Evolutionary conservation across 371 early-diverging fungal genomes (phyloP), one percentile per base, ranked within the genome.

Genomic region (Mucor velutinosus): DNA sequence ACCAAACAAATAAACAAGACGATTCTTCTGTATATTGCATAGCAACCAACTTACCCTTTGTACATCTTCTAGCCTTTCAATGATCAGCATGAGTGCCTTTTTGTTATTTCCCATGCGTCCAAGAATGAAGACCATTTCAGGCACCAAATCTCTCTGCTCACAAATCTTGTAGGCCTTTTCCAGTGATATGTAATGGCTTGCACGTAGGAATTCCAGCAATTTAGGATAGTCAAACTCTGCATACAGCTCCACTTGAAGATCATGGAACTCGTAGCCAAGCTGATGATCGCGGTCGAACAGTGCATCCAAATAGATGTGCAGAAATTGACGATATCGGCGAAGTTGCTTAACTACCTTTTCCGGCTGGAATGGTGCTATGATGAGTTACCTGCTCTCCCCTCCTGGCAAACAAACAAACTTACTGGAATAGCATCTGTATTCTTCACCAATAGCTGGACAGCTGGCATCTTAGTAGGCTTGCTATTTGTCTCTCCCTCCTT

Each of bases 81-180:
- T 95, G 63, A 99, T 97, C 64, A 99, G 77, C 84, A 89, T 89
- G 45, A 99, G 77, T 0, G 99, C 98, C 56, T 89, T 84, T 66
- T 95, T 92, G 75, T 95, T 95, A 64, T 98, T 86, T 41, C 99
- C 99, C 95, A 98, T 96, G n/a, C 97, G 93, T 7, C 98, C 96
- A 37, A 98, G 81, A 32, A 99, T 79, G 73, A 87, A 97, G 2
- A 99, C 96, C 95, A 95, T 94, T 73, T 97, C 98, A 17, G 94
- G 95, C 3, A 98, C 94, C 58, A 99, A 77, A 58, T 92, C 94
- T 33, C 91, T 89, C 58, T 85, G 69, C 73, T 96, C 93, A 71
- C 97, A 96, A 12, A 94, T 79, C 60, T 82, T 86, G 71, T 90
- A 92, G 25, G 99, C 99, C 78, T 85, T 85, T 68, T 93, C 90